Conservation (phyloP, 345 rosid genomes). For the Dovyalis caffra region DNA sequence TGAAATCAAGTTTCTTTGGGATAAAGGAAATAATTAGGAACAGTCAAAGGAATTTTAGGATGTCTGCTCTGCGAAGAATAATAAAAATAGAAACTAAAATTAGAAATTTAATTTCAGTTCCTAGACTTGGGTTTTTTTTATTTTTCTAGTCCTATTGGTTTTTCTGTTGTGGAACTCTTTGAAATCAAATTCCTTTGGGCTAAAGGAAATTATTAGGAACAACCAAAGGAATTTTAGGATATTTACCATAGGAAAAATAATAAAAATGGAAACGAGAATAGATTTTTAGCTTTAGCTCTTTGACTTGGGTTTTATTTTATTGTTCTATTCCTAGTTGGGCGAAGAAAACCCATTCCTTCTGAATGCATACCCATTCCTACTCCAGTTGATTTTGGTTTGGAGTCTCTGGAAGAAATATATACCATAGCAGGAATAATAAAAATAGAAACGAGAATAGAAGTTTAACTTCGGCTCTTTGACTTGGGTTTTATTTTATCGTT, state of each 20-base stretch:
- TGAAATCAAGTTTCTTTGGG: no score
- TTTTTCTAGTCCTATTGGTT: background rate
- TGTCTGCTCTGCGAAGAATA: background rate
- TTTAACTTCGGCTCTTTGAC: background rate
- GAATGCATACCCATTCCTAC: background rate
- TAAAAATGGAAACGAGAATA: background rate
- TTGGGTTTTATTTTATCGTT: background rate
- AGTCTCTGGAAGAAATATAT: background rate
- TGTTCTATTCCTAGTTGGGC: background rate
- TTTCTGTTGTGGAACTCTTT: background rate
- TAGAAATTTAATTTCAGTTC: background rate
- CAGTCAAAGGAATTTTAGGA: background rate
- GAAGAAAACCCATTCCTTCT: background rate
- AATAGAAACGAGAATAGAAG: background rate
- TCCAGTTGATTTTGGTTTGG: background rate
- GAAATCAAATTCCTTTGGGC: background rate
- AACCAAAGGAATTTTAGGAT: background rate
- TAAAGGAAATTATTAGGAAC: no score
- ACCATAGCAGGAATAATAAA: background rate
- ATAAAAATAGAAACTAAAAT: background rate
- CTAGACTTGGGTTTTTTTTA: background rate
- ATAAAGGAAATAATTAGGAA: no score
- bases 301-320: background rate
- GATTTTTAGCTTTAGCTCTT: background rate
- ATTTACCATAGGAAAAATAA: background rate